Evolutionary conservation across 2,329 filamentous ascomycete species (phyloP).

Genomic region (Fusarium miscanthi): DNA sequence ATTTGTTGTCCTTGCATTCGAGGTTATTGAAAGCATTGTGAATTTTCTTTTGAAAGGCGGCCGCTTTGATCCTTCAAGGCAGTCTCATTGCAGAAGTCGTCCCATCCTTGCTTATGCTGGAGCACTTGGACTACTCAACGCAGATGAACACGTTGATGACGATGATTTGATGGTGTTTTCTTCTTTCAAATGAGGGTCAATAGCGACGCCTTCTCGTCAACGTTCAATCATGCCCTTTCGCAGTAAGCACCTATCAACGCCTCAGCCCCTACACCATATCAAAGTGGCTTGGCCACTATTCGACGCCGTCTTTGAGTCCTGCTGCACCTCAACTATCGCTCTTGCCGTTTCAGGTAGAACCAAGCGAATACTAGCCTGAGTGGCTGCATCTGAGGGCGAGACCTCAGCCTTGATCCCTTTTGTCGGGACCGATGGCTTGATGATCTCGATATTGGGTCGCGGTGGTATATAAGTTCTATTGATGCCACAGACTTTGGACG

Average conservation of each 20-base stretch:
- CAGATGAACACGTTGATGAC: not conserved
- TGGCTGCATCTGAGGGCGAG: constrained; percentile 1
- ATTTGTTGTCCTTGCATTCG: not conserved
- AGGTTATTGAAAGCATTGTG: fast-evolving
- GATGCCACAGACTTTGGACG: not conserved
- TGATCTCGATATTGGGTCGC: not conserved
- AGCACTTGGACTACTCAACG: not conserved
- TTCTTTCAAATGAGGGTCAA: too few species aligned
- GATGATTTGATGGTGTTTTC: not conserved
- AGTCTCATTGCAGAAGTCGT: not conserved
- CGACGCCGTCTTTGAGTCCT: not conserved
- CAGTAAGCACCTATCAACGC: not conserved
- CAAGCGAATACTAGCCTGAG: constrained; percentile 1
- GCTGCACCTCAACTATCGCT: not conserved
- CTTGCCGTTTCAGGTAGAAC: constrained; percentile 13
- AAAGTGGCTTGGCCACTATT: constrained; percentile 11
- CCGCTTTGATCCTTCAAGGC: not conserved
- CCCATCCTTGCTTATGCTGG: not conserved
- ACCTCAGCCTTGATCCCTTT: not conserved
- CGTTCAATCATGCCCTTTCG: not conserved
- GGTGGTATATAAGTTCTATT: not conserved
- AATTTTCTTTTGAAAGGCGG: too few species aligned
- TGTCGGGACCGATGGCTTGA: not conserved
- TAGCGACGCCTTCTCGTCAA: constrained; percentile 5
- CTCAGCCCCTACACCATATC: constrained; percentile 3